Percentiles rank a stretch among this genome's conserved stretches.
Evolutionary conservation across 441 rosid genomes (phyloP).

Genomic region (Dalechampia spathulata): DNA sequence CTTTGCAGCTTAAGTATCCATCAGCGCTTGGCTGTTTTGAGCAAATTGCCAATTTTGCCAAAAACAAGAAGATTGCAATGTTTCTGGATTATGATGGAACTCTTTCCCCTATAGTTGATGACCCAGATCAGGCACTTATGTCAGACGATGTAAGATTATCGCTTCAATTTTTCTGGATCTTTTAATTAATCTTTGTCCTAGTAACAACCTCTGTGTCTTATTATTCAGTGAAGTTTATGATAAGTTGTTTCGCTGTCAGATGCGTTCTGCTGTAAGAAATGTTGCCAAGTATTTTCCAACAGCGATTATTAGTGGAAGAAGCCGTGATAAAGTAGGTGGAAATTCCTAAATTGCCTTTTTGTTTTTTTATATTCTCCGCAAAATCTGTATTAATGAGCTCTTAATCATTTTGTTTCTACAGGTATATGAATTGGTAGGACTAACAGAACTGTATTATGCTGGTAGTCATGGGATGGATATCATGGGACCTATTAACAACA

Average conservation of each 20-base stretch:
- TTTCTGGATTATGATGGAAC: constrained; percentile 93
- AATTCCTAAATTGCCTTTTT: not conserved
- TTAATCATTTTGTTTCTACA: constrained; percentile 20
- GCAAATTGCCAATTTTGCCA: constrained; percentile 47
- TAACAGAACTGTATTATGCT: constrained; percentile 90
- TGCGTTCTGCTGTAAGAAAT: constrained; percentile 84
- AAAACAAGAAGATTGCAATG: constrained; percentile 66
- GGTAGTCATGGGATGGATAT: constrained; percentile 99
- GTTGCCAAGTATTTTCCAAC: constrained; percentile 75
- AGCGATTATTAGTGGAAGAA: constrained; percentile 94
- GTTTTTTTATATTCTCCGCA: not conserved
- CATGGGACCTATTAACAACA: constrained; percentile 45
- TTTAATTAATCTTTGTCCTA: not conserved
- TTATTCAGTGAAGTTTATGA: not conserved
- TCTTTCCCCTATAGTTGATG: constrained; percentile 93
- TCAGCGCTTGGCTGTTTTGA: constrained; percentile 72
- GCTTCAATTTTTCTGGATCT: not conserved
- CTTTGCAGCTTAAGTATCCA: constrained; percentile 85
- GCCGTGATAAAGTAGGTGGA: constrained; percentile 68
- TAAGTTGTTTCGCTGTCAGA: constrained; percentile 34
- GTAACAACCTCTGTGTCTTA: not conserved
- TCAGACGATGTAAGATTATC: constrained; percentile 54
- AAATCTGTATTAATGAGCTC: not conserved
- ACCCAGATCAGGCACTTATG: constrained; percentile 84
- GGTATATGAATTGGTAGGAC: constrained; percentile 84